Evolutionary conservation across 2,329 filamentous ascomycete species (phyloP).

Genomic region (Aureobasidium sp.): DNA sequence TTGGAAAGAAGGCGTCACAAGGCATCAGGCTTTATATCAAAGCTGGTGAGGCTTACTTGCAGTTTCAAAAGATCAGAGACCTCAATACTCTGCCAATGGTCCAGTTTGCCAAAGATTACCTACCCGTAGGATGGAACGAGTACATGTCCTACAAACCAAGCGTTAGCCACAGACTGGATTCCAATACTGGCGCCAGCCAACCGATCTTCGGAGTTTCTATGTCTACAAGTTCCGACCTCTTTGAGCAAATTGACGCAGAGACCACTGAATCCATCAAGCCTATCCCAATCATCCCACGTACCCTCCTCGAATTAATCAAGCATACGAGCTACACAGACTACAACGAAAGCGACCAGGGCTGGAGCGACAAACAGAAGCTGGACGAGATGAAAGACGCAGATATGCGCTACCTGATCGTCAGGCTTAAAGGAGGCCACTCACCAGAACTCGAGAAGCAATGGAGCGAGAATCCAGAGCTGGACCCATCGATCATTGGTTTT

Average conservation of each 20-base stretch:
- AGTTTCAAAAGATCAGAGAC: background rate
- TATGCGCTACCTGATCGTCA: conserved; percentile 61
- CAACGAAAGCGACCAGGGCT: conserved; percentile 53
- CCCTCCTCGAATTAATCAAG: conserved; percentile 47
- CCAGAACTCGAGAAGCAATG: background rate
- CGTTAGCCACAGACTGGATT: background rate
- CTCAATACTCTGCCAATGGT: background rate
- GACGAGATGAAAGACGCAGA: conserved; percentile 62
- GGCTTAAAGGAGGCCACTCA: conserved; percentile 22
- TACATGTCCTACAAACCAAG: background rate
- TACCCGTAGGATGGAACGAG: background rate
- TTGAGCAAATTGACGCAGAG: background rate
- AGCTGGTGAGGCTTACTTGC: background rate
- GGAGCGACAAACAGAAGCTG: conserved; percentile 55
- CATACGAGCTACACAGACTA: conserved; percentile 60
- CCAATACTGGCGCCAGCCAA: background rate
- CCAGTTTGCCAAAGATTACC: background rate
- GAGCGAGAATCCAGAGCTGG: background rate
- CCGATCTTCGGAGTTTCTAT: background rate
- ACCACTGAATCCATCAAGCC: no score
- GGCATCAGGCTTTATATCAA: background rate
- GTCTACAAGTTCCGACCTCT: background rate
- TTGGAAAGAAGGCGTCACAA: background rate
- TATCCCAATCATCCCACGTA: background rate
- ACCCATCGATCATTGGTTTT: conserved; percentile 31